phyloP scores from a whole-genome alignment of 2,329 filamentous ascomycete species.

The Chrysosporium keratinophilum region DNA sequence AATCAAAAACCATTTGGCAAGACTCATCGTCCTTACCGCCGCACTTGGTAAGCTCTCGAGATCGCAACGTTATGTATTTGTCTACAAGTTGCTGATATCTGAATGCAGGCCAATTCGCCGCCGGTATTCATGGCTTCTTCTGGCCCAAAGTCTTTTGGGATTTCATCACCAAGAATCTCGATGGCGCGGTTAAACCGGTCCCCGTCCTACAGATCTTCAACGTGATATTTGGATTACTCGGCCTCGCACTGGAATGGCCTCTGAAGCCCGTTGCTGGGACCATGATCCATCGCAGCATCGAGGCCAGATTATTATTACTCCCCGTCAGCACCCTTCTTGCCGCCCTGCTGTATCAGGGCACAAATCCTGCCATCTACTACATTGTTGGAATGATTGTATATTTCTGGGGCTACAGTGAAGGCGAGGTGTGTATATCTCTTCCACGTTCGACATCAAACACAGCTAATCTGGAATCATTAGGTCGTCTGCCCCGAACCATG shows the following conservation, averaged over 20 bases:
- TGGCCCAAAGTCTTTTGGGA: conserved; percentile 99
- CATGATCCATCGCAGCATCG: conserved; percentile 73
- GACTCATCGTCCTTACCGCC: conserved; percentile 82
- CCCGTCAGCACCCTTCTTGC: conserved; percentile 67
- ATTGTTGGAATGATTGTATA: conserved; percentile 75
- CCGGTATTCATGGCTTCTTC: conserved; percentile 79
- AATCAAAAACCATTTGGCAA: conserved; percentile 99
- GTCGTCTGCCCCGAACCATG: conserved; percentile 60
- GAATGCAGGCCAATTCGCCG: conserved; percentile 67
- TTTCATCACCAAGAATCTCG: conserved; percentile 82
- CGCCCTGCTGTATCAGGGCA: conserved; percentile 78
- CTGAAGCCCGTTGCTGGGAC: conserved; percentile 66
- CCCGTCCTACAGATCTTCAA: conserved; percentile 87
- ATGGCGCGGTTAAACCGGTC: conserved; percentile 74
- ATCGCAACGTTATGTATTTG: background rate
- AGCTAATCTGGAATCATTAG: conserved; percentile 29
- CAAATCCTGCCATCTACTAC: conserved; percentile 88
- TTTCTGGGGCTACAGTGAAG: conserved; percentile 95
- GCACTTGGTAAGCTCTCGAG: conserved; percentile 51
- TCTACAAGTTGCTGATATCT: background rate
- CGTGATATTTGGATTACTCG: conserved; percentile 64
- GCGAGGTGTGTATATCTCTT: conserved; percentile 59
- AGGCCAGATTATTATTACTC: conserved; percentile 70
- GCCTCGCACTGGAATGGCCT: conserved; percentile 87
- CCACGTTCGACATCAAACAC: background rate